Base-by-base conservation (phyloP, 805 yeast species). In the Cephaloascus fragrans region DNA sequence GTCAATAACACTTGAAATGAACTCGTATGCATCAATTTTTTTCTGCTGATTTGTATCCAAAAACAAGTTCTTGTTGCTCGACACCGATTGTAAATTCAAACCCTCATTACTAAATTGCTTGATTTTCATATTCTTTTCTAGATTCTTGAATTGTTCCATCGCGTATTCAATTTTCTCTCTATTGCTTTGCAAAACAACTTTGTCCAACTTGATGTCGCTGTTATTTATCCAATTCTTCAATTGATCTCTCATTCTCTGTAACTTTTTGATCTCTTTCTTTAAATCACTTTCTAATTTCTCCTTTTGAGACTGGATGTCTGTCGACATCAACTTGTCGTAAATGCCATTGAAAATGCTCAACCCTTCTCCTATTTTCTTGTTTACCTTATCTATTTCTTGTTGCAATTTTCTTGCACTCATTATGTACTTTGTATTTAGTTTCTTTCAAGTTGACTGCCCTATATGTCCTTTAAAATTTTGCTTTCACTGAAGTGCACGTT, bases 71-170 rank as follows among this genome's bases (percentile, higher is more conserved):
- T 43, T 46, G 38, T 48, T 43, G 3, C 48, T 39, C 36, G 44
- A 39, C 43, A 75, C 65, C 41, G 71, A 71, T 44, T 80, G 77
- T 55, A 77, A 76, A 37, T 83, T 86, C 45, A 90, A 69, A 1
- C 97, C 97, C 59, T 93, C 97, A 53, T 86, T 87, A 26, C 93
- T 80, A 56, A 85, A 90, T 38, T 95, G 96, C 59, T 90, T 90
- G 31, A 94, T 87, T 63, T 90, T 90, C 75, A 86, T 82, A 46
- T 82, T 77, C 62, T 88, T 86, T 61, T 90, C 98, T 49, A 90
- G 86, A 40, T 87, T 90, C 57, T 93, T 93, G 64, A 90, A 93
- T 50, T 88, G 75, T 60, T 90, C 98, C 98, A 90, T 90, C 44
- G 93, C 93, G 46, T 66, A 65, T 51, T 76, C 97, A 41, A 81